Percentiles rank a stretch among this genome's conserved stretches.
These are phyloP conservation scores for Trypanosoma vivax DNA, from an alignment of 208 protist genomes.

Conservation along the genomic window DNA sequence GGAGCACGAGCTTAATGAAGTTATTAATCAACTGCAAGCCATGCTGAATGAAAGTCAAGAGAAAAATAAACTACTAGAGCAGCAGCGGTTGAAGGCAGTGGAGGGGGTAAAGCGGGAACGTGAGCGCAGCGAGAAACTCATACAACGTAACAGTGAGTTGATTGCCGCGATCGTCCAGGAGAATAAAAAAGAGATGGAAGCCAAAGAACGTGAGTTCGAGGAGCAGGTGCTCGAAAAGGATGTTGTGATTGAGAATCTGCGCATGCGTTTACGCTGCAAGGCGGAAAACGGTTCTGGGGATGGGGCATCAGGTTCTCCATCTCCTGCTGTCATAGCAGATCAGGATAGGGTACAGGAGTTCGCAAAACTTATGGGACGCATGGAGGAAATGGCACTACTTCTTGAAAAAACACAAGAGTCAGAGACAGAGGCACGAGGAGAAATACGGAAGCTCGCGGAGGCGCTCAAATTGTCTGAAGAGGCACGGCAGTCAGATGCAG, in stretches of 20 bases:
- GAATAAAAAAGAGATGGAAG: conserved; percentile 82
- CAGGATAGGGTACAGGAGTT: conserved; percentile 55
- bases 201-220: conserved; percentile 77
- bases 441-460: conserved; percentile 54
- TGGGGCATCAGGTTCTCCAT: background rate
- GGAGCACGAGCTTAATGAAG: conserved; percentile 27
- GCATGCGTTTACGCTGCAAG: conserved; percentile 47
- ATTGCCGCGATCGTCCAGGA: conserved; percentile 78
- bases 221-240: conserved; percentile 73
- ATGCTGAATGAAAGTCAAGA: conserved; percentile 34
- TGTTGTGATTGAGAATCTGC: conserved; percentile 75
- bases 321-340: conserved; percentile 20
- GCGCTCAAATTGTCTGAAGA: conserved; percentile 62
- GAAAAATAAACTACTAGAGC: conserved; percentile 44
- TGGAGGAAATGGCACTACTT: conserved; percentile 69
- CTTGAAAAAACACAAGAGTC: conserved; percentile 68
- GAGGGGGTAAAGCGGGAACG: conserved; percentile 56
- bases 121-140: conserved; percentile 43
- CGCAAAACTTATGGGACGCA: conserved; percentile 58
- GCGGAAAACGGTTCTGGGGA: conserved; percentile 25
- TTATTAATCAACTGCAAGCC: conserved; percentile 42
- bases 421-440: conserved; percentile 49
- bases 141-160: conserved; percentile 66
- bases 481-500: conserved; percentile 47
- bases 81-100: conserved; percentile 18